Base-by-base conservation (phyloP, 2,329 filamentous ascomycete species). In the Aspergillus japonicus region DNA sequence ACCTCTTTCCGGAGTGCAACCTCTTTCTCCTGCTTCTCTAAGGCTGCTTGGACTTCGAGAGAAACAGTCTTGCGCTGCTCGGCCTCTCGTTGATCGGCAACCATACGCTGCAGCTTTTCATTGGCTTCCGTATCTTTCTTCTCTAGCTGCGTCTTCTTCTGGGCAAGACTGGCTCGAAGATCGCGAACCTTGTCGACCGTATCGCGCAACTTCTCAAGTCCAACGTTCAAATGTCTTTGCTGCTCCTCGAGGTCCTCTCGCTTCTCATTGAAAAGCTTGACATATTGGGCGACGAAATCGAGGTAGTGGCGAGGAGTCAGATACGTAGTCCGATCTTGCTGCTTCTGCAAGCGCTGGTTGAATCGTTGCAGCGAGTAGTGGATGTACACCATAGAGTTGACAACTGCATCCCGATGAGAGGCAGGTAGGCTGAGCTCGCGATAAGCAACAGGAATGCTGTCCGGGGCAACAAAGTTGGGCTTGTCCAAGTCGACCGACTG, bases 381-480 rank as follows among this genome's bases (percentile, higher is more conserved):
- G 21, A 99, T 94, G 71, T 96, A 96, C 2, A 99, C 96, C 95
- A 99, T 99, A 0, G 93, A 90, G 74, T 99, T 99, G 76, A 99
- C 86, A 50, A 99, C 88, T 3, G 93, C 87, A 75, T 97, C 92
- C 64, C 95, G 88, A 75, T 99, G 94, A 57, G 90, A 90, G 8
- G 94, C 91, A 23, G 95, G 96, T 56, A 98, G 82, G 61, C 79
- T 84, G 56, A 99, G 86, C 49, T 90, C 91, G 56, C 92, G 88
- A 74, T 96, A 99, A 8, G 93, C 95, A 31, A 98, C 89, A 2
- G 93, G 95, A 64, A 99, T 91, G 59, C 89, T 95, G 69, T 98
- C 92, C 2, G 94, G 94, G 4, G 93, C 91, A 56, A 84, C 81
- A 75, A 94, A 99, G 71, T 88, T 92, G 55, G 90, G 83, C 63